Percentiles rank a stretch among this genome's conserved stretches.
Evolutionary conservation across 768 basidiomycete genomes (phyloP).

Genomic region (Cystobasidium tubakii): DNA sequence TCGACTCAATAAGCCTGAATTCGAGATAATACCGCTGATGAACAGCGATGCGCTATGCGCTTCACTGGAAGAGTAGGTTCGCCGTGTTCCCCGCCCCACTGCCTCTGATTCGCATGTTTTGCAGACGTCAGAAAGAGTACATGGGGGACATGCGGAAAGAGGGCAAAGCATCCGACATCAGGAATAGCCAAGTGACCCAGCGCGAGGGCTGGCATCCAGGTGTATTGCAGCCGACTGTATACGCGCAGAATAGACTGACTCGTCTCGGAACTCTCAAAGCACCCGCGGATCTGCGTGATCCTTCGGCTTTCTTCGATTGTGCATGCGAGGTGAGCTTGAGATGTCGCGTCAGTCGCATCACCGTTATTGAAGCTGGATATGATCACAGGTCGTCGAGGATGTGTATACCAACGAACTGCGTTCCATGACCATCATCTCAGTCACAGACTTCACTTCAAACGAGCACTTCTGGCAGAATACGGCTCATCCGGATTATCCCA

Average conservation of each 20-base stretch:
- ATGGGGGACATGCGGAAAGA: no score
- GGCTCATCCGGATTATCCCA: constrained; percentile 2
- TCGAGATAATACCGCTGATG: neutral
- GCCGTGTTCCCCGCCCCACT: neutral
- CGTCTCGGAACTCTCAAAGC: neutral
- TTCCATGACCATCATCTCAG: neutral
- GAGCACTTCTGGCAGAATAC: neutral
- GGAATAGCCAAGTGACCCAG: no score
- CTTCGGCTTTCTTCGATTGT: neutral
- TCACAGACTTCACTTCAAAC: constrained; percentile 24
- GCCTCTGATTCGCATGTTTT: neutral
- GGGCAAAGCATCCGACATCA: no score
- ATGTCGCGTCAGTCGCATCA: neutral
- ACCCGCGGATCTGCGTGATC: neutral
- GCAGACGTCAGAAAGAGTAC: neutral
- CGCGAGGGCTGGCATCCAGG: no score
- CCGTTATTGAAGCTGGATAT: neutral
- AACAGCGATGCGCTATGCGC: neutral
- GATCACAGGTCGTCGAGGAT: neutral
- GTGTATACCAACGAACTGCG: neutral
- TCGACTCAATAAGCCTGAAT: neutral
- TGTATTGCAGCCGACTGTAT: no score
- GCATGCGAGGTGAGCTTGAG: constrained; percentile 4
- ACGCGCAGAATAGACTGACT: no score
- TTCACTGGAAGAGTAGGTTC: neutral